phyloP scores from a whole-genome alignment of 192 early-diverging fungal genomes.

The Dissophora ornata region DNA sequence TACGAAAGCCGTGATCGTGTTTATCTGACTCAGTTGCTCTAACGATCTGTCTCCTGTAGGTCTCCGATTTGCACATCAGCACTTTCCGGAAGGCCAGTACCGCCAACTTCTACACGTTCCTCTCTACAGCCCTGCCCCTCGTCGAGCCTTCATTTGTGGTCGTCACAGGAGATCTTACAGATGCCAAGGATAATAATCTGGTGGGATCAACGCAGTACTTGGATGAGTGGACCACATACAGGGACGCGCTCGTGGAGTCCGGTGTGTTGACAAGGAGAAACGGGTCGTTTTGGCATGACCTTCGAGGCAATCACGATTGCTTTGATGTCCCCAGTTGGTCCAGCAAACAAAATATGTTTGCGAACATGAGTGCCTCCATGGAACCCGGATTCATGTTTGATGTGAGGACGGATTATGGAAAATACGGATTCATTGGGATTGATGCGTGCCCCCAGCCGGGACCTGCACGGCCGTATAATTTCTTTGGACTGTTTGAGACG shows the following conservation, averaged over 20 bases:
- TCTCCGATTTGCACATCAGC: slow-evolving; percentile 91
- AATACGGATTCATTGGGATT: slow-evolving; percentile 84
- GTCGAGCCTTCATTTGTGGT: slow-evolving; percentile 83
- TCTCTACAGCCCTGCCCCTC: slow-evolving; percentile 78
- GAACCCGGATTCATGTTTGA: slow-evolving; percentile 68
- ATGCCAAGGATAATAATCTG: slow-evolving; percentile 79
- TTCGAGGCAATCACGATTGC: slow-evolving; percentile 96
- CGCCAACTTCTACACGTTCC: slow-evolving; percentile 80
- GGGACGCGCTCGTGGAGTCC: slow-evolving; percentile 66
- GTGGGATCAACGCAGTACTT: slow-evolving; percentile 78
- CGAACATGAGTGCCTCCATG: slow-evolving; percentile 61
- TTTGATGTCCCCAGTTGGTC: slow-evolving; percentile 79
- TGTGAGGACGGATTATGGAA: slow-evolving; percentile 75
- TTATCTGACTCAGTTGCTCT: neutral
- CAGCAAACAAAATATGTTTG: slow-evolving; percentile 71
- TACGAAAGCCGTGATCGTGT: neutral
- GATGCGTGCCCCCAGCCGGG: slow-evolving; percentile 85
- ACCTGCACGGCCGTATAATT: slow-evolving; percentile 85
- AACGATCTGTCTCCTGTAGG: slow-evolving; percentile 50
- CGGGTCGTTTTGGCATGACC: slow-evolving; percentile 82
- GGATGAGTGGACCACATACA: slow-evolving; percentile 87
- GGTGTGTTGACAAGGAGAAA: slow-evolving; percentile 59
- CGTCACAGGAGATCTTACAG: slow-evolving; percentile 89
- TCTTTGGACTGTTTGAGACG: slow-evolving; percentile 86
- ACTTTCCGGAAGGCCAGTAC: slow-evolving; percentile 72